Evolutionary conservation across 768 basidiomycete genomes (phyloP).

Genomic region (Amyloporia xantha): DNA sequence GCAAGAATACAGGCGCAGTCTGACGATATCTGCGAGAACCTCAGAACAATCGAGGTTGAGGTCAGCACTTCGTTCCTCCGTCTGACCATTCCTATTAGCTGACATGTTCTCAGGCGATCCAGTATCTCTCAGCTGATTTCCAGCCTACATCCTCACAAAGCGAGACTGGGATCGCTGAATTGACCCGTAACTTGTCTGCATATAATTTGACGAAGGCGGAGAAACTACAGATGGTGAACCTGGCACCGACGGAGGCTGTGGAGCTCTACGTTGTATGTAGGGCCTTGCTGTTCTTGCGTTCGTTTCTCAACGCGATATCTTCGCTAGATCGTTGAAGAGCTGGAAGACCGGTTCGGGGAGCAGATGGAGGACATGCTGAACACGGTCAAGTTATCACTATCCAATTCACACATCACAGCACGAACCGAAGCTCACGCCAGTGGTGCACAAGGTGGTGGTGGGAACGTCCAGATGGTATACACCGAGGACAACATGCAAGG

Average conservation of each 20-base stretch:
- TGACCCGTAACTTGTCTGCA: constrained; percentile 60
- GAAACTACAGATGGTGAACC: constrained; percentile 88
- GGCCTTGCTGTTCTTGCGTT: too few relatives aligned
- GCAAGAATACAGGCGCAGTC: constrained; percentile 25
- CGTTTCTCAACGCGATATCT: neutral
- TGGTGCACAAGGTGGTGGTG: constrained; percentile 21
- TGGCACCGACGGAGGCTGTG: constrained; percentile 74
- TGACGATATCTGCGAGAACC: constrained; percentile 68
- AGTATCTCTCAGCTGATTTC: constrained; percentile 71
- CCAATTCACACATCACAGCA: constrained; percentile 7
- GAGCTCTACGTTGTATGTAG: constrained; percentile 85
- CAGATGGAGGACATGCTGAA: constrained; percentile 61
- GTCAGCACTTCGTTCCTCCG: constrained; percentile 27
- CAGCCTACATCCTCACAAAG: constrained; percentile 66
- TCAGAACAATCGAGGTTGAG: constrained; percentile 84
- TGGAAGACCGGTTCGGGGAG: constrained; percentile 75
- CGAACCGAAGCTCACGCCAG: neutral
- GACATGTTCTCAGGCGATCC: constrained; percentile 63
- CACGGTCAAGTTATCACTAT: constrained; percentile 43
- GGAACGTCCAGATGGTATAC: neutral
- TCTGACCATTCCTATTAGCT: neutral
- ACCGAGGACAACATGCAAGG: constrained; percentile 3
- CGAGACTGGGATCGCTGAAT: constrained; percentile 51
- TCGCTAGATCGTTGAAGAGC: constrained; percentile 92
- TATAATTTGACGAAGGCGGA: constrained; percentile 84